phyloP scores from a whole-genome alignment of 768 basidiomycete genomes.

The Russula sp. region DNA sequence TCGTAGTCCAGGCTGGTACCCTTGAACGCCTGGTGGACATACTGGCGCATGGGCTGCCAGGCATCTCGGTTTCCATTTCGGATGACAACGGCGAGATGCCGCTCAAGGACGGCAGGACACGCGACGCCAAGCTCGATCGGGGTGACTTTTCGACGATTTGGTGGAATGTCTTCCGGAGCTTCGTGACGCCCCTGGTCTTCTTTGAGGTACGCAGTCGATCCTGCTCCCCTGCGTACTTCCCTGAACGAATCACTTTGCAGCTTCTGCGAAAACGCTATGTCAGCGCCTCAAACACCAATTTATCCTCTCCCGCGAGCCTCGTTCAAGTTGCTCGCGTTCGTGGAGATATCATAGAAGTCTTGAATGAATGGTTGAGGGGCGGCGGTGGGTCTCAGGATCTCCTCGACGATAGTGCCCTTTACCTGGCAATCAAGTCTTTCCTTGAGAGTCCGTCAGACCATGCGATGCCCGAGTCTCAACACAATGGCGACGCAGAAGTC shows the following conservation, averaged over 20 bases:
- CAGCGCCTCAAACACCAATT: constrained; percentile 46
- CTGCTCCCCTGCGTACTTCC: background rate
- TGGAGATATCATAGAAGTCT: constrained; percentile 59
- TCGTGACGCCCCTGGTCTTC: constrained; percentile 75
- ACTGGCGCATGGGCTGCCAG: constrained; percentile 72
- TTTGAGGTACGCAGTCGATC: constrained; percentile 61
- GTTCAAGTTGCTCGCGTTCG: constrained; percentile 51
- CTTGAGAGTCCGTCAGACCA: constrained; percentile 56
- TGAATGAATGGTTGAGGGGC: constrained; percentile 67
- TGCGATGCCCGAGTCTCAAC: constrained; percentile 40
- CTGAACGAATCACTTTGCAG: constrained; percentile 40
- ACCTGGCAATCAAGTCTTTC: constrained; percentile 56
- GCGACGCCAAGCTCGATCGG: constrained; percentile 69
- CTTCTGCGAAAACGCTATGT: constrained; percentile 73
- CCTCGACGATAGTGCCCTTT: constrained; percentile 67
- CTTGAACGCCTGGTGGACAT: constrained; percentile 70
- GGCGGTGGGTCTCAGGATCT: constrained; percentile 80
- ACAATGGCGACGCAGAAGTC: constrained; percentile 16
- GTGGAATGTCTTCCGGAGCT: constrained; percentile 83
- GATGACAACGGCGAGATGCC: constrained; percentile 88
- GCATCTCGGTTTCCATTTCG: constrained; percentile 74
- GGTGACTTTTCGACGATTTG: constrained; percentile 71
- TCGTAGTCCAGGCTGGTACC: constrained; percentile 75
- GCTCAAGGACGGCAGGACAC: constrained; percentile 66
- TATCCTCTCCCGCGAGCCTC: constrained; percentile 46